Percentiles rank a stretch among this genome's conserved stretches.
Conservation (phyloP, 1,284 basidiomycete genomes). For the Kwoniella shivajii region DNA sequence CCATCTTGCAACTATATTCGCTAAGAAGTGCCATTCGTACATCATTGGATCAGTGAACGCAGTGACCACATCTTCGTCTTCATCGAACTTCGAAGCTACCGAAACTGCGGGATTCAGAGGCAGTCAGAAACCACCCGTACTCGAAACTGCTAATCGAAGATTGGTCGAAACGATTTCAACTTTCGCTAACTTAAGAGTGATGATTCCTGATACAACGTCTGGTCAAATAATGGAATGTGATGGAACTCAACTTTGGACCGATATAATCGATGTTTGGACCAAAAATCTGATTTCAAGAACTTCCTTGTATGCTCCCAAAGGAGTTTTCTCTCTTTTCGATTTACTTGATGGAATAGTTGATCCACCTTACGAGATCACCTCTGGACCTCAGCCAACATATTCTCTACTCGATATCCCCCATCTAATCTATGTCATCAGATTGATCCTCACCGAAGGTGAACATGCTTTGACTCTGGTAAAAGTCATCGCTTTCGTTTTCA, state of each 20-base stretch:
- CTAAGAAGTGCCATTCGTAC: conserved; percentile 55
- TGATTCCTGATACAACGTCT: conserved; percentile 29
- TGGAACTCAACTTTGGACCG: conserved; percentile 53
- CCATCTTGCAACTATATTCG: conserved; percentile 54
- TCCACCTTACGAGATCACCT: conserved; percentile 32
- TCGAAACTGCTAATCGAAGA: conserved; percentile 58
- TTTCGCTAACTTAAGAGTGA: conserved; percentile 47
- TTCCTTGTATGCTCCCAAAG: conserved; percentile 58
- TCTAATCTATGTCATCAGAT: conserved; percentile 55
- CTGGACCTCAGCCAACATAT: conserved; percentile 1
- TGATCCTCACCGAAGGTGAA: conserved; percentile 57
- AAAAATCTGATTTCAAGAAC: conserved; percentile 56
- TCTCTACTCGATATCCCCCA: conserved; percentile 55
- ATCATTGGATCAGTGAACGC: conserved; percentile 56
- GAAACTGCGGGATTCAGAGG: conserved; percentile 58
- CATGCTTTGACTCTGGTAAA: conserved; percentile 59
- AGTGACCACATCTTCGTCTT: conserved; percentile 53
- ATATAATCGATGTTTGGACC: conserved; percentile 57
- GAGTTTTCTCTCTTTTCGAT: conserved; percentile 57
- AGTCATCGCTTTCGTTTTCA: conserved; percentile 57
- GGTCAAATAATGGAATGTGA: conserved; percentile 47
- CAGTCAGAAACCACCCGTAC: conserved; percentile 57
- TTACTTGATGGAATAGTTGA: conserved; percentile 53
- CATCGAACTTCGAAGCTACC: conserved; percentile 55
- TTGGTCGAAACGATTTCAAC: conserved; percentile 57